Evolutionary conservation across 768 basidiomycete species (phyloP), one percentile per base, ranked within the genome.

Genomic region (Leccinum sublutescens): DNA sequence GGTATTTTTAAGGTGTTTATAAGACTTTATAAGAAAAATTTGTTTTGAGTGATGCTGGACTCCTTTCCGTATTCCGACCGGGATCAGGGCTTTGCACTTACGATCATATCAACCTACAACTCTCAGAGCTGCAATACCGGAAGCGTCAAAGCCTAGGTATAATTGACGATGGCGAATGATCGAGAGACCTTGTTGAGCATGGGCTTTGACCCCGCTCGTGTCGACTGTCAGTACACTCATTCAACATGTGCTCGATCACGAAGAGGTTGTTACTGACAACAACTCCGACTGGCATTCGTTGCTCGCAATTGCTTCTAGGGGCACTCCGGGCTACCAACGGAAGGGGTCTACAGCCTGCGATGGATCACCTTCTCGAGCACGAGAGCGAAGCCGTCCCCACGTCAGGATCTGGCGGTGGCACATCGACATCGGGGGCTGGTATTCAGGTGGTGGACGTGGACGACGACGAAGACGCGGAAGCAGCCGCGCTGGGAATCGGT

Each of bases 321-420:
- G 95, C 95, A 4, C 74, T 96, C 59, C 88, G 87, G 65, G 91
- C 91, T 5, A 97, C 94, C 9, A 82, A 79, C 36, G 85, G 86
- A 64, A 83, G 89, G 29, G 96, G 95, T 3, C 78, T 98, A 0
- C 95, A 97, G 71, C 89, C 88, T 7, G 91, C 90, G 21, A 91
- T 95, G 89, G 95, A 97, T 67, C 88, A 91, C 73, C 77, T 97
- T 38, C 75, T 97, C 38, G 89, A 87, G 73, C 82, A 98, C 68
- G 87, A 91, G 54, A 83, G 84, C 5, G 78, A 93, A 59, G 79
- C 87, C 1, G 78, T 96, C 7, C 51, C 51, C 25, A 8, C 48
- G 7, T 17, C 31, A 7, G 27, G 15, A 15, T 50, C 47, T 29
- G 49, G 49, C 17, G 29, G 8, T 10, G n/a, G 21, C 27, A 8